Base-by-base conservation (phyloP, 1,139 yeast species). In the Komagataea norvegica region DNA sequence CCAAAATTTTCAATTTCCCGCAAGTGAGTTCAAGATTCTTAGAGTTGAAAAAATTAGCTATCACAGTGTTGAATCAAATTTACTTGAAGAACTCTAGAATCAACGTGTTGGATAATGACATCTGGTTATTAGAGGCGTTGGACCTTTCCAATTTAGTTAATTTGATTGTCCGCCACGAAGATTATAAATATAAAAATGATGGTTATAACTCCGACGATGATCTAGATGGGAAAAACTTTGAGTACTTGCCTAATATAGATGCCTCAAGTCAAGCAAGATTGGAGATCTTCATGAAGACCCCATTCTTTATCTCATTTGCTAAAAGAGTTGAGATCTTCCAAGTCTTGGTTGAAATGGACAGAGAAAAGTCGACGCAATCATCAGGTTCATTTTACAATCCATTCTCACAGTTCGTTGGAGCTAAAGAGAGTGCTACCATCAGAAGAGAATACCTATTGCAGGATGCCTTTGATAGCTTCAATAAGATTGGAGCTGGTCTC, bases 291-390 rank as follows among this genome's bases (percentile, higher is more conserved):
- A 68, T 74, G 3, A 72, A 75, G 37, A 65, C 79, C 3, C 96
- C 98, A 1, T 89, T 84, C 55, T 81, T 87, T 60, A 67, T 89
- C 16, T 77, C 86, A 0, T 91, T 91, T 56, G 70, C 72, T 19
- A 73, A 75, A 28, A 67, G 98, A 37, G 95, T 87, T 1, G 70
- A 68, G 38, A 68, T 86, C 1, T 85, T 91, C 53, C 87, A 81
- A 45, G 59, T 64, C n/a, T 64, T 85, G 38, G 73, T 85, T 32
- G 72, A 67, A 7, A 47, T 64, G 8, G 93, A 84, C 51, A 62
- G 63, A 33, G 56, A 57, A 21, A 52, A 65, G 30, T 44, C 49
- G 11, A 37, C 51, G 53, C 42, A 48, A 44, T 34, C 33, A 9
- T 11, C 29, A 29, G 30, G 42, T 18, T 21, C 33, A 11, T 32